Evolutionary conservation across 176 grass and related monocot species (phyloP), one percentile per base, ranked within the genome.

Genomic region (Typha latifolia): DNA sequence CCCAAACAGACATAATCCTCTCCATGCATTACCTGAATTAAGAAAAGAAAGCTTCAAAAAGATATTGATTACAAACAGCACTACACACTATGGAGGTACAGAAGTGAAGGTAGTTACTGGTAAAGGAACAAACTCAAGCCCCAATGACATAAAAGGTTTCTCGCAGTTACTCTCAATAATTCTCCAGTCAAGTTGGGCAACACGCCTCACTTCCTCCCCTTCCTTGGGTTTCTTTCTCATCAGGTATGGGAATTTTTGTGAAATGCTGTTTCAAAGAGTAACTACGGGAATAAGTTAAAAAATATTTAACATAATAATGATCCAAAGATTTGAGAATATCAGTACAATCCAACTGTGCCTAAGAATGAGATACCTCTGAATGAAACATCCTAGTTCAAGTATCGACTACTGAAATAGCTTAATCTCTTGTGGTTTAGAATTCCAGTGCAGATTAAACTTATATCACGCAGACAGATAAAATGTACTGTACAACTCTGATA

Each of bases 101-200:
- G 15, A 57, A 20, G 19, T 57, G 52, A 8, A 57, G 52, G 7
- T 10, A 57, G 52, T 57, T 84, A 96, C 94, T 20, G 89, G 94
- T 18, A 97, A 82, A 47, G 93, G 94, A 80, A 82, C 76, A 89
- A 97, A 97, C 69, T 92, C 85, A 26, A 97, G 89, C 51, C 79
- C 89, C 21, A 83, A 97, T 66, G 88, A 72, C 29, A 56, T 66
- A 87, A 92, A 92, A 34, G 83, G 81, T 66, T 86, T 90, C 66
- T 81, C 51, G 82, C 72, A 66, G 70, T 90, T 66, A 63, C 70
- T 82, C 53, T 97, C 81, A 49, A 97, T 93, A 80, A 90, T 77
- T 69, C 79, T 93, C 94, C 94, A 97, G 64, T 97, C 89, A 63
- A 97, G 83, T 75, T 93, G 94, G 68, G 94, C 83, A 80, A 93